Conservation (phyloP, 139 green algal species). For the Chlorella sp. region DNA sequence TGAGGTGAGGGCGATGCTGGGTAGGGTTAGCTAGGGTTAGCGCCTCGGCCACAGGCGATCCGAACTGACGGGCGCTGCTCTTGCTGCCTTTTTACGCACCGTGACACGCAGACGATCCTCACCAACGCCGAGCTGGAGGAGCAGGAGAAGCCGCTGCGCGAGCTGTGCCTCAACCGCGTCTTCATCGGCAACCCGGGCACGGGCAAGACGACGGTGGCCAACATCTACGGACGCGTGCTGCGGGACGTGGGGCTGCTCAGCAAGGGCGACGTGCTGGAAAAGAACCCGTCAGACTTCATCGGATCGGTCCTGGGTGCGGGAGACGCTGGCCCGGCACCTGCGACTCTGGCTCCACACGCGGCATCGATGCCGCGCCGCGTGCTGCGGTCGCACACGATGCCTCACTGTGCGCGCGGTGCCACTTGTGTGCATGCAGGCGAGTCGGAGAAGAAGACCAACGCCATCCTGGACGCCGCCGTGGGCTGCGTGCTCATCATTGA, state of each 20-base stretch:
- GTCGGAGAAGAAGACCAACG: conserved; percentile 36
- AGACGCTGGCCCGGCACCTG: too few relatives aligned
- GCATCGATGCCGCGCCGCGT: too few relatives aligned
- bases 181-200: conserved; percentile 53
- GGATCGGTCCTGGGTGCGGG: conserved; percentile 10
- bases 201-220: conserved; percentile 46
- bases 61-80: too few relatives aligned
- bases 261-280: conserved; percentile 46
- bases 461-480: conserved; percentile 30
- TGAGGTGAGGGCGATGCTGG: too few relatives aligned
- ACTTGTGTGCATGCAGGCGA: conserved; percentile 29
- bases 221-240: conserved; percentile 39
- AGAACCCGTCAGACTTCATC: conserved; percentile 35
- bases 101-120: conserved; percentile 21
- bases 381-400: too few relatives aligned
- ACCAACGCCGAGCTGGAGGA: conserved; percentile 44
- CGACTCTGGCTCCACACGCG: too few relatives aligned
- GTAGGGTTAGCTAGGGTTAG: too few relatives aligned
- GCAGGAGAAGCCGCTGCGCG: conserved; percentile 25
- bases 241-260: conserved; percentile 42
- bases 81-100: too few relatives aligned
- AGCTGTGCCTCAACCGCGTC: conserved; percentile 37
- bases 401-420: not conserved
- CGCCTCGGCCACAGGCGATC: too few relatives aligned
- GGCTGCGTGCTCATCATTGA: conserved; percentile 52